Base-by-base conservation (phyloP, 2,329 filamentous ascomycete genomes). In the Colletotrichum salicis region DNA sequence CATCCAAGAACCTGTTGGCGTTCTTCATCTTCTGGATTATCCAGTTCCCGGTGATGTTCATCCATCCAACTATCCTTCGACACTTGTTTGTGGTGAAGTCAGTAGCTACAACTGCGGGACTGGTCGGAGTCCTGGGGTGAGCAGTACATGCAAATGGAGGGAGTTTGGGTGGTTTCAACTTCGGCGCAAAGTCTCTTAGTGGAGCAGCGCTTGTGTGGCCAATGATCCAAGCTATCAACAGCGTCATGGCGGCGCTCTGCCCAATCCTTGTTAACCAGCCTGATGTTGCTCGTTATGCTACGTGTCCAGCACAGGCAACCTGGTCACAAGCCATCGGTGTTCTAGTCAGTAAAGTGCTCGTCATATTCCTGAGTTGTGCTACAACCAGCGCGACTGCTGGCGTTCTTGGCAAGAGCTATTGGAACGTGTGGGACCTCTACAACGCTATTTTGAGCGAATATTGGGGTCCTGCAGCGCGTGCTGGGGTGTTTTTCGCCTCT, bases 11-110 rank as follows among this genome's bases (percentile, higher is more conserved):
- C 15, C 83, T 89, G 81, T 75, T 87, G 15, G 83, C 83, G 13
- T 89, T 88, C 75, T 86, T 90, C 76, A 75, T 89, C 24, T 89
- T 88, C 78, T 89, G 87, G 86, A 78, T 86, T 0, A 76, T 87
- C 0, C 87, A 88, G 73, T 78, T 89, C 15, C 87, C 80, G 73
- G 59, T 76, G 73, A 77, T 87, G 58, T 81, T 85, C 71, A 85
- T 87, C 74, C 85, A 86, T 61, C 85, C 86, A 5, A 86, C 85
- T 58, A 83, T 83, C 37, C 78, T 88, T 15, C 78, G 84, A 27
- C 86, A 82, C 76, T 75, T 87, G 48, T 87, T 87, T 60, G 82
- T 86, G 8, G 75, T 82, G 69, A 84, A 84, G 76, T 76, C 78
- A 0, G 74, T 82, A 2, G 58, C 84, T 19, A 83, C 89, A 27